phyloP scores from a whole-genome alignment of 1,139 yeast species.

The Hyphopichia fennica region DNA sequence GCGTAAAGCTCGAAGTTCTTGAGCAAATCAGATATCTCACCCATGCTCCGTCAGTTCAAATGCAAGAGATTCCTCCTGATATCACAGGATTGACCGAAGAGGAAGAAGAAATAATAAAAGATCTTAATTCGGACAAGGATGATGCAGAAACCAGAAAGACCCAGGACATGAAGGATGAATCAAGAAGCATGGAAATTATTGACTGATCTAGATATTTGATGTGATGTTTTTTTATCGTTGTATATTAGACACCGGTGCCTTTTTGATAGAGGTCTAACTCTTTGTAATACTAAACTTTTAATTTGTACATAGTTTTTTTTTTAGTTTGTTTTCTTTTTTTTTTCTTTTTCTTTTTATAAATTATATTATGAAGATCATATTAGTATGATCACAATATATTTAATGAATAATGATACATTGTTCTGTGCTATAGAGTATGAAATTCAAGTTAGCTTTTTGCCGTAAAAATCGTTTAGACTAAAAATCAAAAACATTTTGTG shows the following conservation, averaged over 20 bases:
- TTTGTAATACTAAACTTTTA: background rate
- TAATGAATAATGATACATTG: no score
- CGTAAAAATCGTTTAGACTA: no score
- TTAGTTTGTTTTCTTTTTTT: background rate
- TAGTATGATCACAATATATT: no score
- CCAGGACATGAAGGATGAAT: slow-evolving; percentile 25
- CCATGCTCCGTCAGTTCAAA: slow-evolving; percentile 93
- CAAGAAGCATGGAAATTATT: slow-evolving; percentile 21
- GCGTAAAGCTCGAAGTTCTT: slow-evolving; percentile 69
- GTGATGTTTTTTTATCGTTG: background rate
- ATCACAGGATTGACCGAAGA: slow-evolving; percentile 64
- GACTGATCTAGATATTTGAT: slow-evolving; percentile 7
- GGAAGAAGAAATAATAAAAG: slow-evolving; percentile 55
- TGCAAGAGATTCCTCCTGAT: slow-evolving; percentile 89
- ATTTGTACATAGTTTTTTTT: background rate
- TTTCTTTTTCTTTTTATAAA: background rate
- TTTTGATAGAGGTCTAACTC: background rate
- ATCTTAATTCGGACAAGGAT: slow-evolving; percentile 52
- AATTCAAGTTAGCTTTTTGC: no score
- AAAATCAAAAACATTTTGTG: no score
- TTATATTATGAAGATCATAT: no score
- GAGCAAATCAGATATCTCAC: slow-evolving; percentile 81
- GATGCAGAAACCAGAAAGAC: slow-evolving; percentile 20
- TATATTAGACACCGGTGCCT: no score
- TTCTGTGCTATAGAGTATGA: no score